Evolutionary conservation across 371 early-diverging fungal genomes (phyloP), one percentile per base, ranked within the genome.

Genomic region (Syncephalis plumigaleata): DNA sequence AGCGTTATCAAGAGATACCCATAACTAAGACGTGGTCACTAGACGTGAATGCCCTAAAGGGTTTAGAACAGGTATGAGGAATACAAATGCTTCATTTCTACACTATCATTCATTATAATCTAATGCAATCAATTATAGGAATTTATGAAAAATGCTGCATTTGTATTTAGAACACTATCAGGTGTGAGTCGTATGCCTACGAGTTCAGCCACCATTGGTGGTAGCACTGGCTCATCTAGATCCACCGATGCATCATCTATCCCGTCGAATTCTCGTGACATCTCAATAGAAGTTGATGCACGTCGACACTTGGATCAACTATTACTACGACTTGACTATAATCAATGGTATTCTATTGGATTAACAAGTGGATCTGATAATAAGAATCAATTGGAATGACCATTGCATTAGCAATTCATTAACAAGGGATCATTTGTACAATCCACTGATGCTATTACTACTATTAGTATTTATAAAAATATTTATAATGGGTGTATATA

Each of bases 271-370:
- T 52, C 26, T 51, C 54, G 24, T 43, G 21, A 47, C 45, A 52
- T 18, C n/a, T 60, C 18, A 52, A 57, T 5, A 54, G 52, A 36
- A 46, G 57, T 3, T 39, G 52, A 2, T 43, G 36, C 21, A 60
- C 54, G 24, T 39, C 62, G 67, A 1, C 61, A 65, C 48, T 45
- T 80, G 36, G 77, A 78, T 55, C 66, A 68, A 31, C 53, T 83
- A 36, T 55, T 80, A 16, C 55, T 77, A 46, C 66, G 79, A 31
- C 56, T 80, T n/a, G 84, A 83, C 51, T 77, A 69, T 54, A 78
- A 77, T 47, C 70, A 71, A 44, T 69, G 59, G 57, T 62, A 52
- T 42, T 62, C 66, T 21, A 13, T 18, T 21, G 27, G 36, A 11
- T 23, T 43, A 23, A 42, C n/a, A 13, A 17, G 13, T 9, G n/a